These are phyloP conservation scores for Cystobasidium pallidum DNA, from an alignment of 1,284 basidiomycete species.

Conservation along the genomic window DNA sequence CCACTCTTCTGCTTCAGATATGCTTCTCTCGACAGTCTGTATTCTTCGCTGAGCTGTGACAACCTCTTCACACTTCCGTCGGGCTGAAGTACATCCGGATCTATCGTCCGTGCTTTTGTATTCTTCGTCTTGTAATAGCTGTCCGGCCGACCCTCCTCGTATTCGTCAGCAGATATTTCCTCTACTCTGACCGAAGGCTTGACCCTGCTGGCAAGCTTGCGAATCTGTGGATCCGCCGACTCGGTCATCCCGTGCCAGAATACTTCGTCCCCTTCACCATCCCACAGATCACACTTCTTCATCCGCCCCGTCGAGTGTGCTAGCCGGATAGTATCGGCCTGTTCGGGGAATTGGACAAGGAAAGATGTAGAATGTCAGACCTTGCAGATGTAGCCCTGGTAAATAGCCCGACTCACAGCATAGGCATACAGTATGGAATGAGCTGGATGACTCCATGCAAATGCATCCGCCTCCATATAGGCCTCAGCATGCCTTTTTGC, in stretches of 20 bases:
- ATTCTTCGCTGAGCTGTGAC: constrained; percentile 34
- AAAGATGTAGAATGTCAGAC: background rate
- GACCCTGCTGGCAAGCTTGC: constrained; percentile 21
- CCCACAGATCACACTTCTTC: constrained; percentile 41
- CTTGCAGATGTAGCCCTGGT: too few relatives aligned
- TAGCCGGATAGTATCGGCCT: constrained; percentile 34
- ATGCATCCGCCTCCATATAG: constrained; percentile 41
- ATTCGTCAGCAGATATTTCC: constrained; percentile 17
- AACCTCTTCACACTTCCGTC: constrained; percentile 26
- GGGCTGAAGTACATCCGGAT: constrained; percentile 44
- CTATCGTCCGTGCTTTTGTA: constrained; percentile 40
- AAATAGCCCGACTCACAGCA: constrained; percentile 17
- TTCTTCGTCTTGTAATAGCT: constrained; percentile 4
- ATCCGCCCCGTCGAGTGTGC: constrained; percentile 34
- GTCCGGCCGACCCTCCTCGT: constrained; percentile 6
- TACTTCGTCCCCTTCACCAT: constrained; percentile 16
- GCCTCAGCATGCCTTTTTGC: constrained; percentile 34
- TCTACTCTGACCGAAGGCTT: constrained; percentile 19
- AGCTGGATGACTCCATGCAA: constrained; percentile 42
- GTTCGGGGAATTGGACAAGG: too few relatives aligned
- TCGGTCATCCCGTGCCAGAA: constrained; percentile 42
- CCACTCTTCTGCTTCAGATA: constrained; percentile 36
- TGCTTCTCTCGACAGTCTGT: background rate
- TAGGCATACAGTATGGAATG: constrained; percentile 43
- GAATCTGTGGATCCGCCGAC: constrained; percentile 22